Base-by-base conservation (phyloP, 306 rosid species). In the Cicer arietinum region DNA sequence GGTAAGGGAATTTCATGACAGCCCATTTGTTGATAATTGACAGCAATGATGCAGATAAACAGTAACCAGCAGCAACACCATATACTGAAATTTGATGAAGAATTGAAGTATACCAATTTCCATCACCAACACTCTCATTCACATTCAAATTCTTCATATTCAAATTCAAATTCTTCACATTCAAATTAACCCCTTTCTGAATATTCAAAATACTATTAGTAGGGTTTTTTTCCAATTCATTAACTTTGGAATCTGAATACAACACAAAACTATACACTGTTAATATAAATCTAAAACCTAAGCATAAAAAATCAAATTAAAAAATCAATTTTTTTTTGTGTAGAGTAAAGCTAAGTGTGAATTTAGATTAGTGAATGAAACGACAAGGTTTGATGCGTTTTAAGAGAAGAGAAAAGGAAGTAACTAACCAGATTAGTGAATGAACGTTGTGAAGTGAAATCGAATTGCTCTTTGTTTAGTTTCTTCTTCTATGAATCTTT, bases 1-100 rank as follows among this genome's bases (percentile, higher is more conserved):
- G 97, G 77, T 92, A 92, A 59, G 97, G 97, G 79, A 92, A 92
- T 81, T 90, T 90, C 93, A 90, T 86, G 20, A 92, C 82, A 61
- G 97, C 97, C 97, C 96, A 92, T 90, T 92, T 92, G 85, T 90
- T 92, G 73, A 92, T 92, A 54, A 92, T 90, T 41, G 97, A 92
- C 30, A 92, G 93, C 82, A 92, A 78, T 13, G 97, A 92, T 13
- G 97, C 97, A 42, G 97, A 92, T 51, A 92, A 70, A 80, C 97
- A 92, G 75, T 92, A 92, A 25, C 97, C 97, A 60, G 89, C 90
- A 35, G 96, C 97, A 25, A 92, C 79, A 42, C 97, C 90, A 42
- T 90, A 92, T 2, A 92, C 62, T 60, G 97, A 92, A 77, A 80
- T 74, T 17, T 85, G 92, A 67, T 83, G 89, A 45, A 80, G 60